Evolutionary conservation across 768 basidiomycete genomes (phyloP).

Genomic region (Strobilomyces echinocephalus): DNA sequence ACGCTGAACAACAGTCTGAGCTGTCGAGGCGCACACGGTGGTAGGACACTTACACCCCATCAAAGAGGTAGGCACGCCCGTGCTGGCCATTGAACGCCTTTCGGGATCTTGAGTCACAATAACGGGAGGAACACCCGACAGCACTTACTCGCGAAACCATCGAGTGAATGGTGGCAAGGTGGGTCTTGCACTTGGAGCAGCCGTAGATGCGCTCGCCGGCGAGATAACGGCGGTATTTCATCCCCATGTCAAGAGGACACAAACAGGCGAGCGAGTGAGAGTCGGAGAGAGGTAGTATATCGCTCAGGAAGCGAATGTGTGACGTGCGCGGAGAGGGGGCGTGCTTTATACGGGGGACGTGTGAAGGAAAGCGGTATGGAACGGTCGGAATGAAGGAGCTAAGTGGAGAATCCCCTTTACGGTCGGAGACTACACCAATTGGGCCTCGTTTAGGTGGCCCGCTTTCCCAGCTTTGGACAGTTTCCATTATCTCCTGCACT

Average conservation of each 20-base stretch:
- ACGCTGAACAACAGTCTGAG: constrained; percentile 49
- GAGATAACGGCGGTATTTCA: constrained; percentile 86
- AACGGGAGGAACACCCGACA: neutral
- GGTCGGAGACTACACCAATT: constrained; percentile 6
- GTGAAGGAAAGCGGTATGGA: constrained; percentile 21
- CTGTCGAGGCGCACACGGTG: constrained; percentile 6
- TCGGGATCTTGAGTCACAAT: constrained; percentile 14
- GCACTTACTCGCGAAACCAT: constrained; percentile 81
- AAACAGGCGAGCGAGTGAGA: neutral
- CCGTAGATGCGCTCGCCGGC: constrained; percentile 83
- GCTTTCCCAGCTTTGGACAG: constrained; percentile 24
- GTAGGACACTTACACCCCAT: constrained; percentile 69
- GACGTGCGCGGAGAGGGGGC: neutral
- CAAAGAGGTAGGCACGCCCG: constrained; percentile 91
- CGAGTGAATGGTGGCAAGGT: constrained; percentile 85
- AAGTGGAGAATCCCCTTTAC: constrained; percentile 21
- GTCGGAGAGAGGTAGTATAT: neutral
- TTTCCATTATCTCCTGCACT: neutral
- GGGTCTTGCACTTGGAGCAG: constrained; percentile 81
- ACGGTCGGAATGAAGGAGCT: constrained; percentile 5
- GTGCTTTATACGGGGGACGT: constrained; percentile 30
- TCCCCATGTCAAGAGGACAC: constrained; percentile 57
- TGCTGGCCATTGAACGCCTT: constrained; percentile 98
- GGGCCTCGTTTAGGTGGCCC: constrained; percentile 20
- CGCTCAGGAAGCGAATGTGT: constrained; percentile 1